These are phyloP conservation scores for Paspalum notatum DNA, from an alignment of 176 grass and related monocot species.

Conservation along the genomic window DNA sequence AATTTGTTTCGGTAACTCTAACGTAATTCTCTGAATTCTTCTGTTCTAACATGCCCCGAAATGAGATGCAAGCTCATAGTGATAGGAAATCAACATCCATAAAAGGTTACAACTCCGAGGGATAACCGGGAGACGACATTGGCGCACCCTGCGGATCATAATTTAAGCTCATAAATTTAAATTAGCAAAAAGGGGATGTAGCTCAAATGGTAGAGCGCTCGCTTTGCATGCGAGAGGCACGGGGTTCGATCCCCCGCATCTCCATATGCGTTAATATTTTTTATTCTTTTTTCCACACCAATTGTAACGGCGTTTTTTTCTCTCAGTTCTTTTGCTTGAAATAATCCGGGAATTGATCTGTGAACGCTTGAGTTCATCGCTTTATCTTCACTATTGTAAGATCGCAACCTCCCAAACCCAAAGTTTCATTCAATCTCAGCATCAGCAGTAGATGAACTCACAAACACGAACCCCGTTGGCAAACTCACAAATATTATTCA, in stretches of 20 bases:
- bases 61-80: no score
- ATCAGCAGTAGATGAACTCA: background rate
- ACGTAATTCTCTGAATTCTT: background rate
- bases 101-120: no score
- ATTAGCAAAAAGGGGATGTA: slow-evolving; percentile 64
- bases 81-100: background rate
- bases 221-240: slow-evolving; percentile 99
- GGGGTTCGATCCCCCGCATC: slow-evolving; percentile 96
- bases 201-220: slow-evolving; percentile 98
- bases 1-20: background rate
- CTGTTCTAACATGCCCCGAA: background rate
- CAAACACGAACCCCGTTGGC: background rate
- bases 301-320: no score
- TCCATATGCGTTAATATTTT: slow-evolving; percentile 37
- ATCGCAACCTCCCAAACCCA: background rate
- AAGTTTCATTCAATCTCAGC: background rate
- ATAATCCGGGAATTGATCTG: no score
- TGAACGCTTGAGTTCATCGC: no score
- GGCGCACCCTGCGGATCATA: no score
- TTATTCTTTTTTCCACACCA: background rate
- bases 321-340: no score
- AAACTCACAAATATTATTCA: background rate
- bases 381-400: no score
- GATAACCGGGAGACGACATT: no score
- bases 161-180: no score